A percentile compares a stretch with the other conserved stretches of the same genome.
These are phyloP conservation scores for Aspergillus aculeatinus DNA, from an alignment of 2,329 filamentous ascomycete species.

Conservation along the genomic window DNA sequence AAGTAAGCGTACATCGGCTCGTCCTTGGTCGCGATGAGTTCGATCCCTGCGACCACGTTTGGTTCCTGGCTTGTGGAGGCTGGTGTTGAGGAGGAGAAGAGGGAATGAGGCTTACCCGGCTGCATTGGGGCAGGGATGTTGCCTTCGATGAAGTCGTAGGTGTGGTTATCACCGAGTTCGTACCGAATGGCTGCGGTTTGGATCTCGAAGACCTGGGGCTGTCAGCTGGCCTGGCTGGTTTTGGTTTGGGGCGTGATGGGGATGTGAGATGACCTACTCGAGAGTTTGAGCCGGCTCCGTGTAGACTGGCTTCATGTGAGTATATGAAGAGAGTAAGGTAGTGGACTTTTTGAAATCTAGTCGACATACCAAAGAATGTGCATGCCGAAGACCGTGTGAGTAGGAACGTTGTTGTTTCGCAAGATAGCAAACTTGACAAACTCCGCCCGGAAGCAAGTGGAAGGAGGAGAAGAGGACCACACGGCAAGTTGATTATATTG, in stretches of 20 bases:
- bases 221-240: neutral
- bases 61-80: neutral
- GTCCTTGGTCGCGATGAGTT: constrained; percentile 1
- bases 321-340: neutral
- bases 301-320: constrained; percentile 16
- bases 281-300: constrained; percentile 26
- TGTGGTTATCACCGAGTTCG: constrained; percentile 20
- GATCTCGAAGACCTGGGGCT: constrained; percentile 4
- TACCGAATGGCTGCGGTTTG: constrained; percentile 21
- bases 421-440: too few relatives aligned
- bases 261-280: constrained; percentile 11
- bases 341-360: neutral
- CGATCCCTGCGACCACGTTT: constrained; percentile 2
- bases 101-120: constrained; percentile 8
- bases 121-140: constrained; percentile 14
- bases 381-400: neutral
- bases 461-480: neutral
- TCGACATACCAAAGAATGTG: constrained; percentile 14
- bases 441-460: neutral
- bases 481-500: neutral
- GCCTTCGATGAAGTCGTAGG: constrained; percentile 26
- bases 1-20: constrained; percentile 12
- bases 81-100: neutral
- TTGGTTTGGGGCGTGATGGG: neutral
- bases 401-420: neutral